Evolutionary conservation across 2,329 filamentous ascomycete genomes (phyloP).

Genomic region (Pseudogymnoascus sp.): DNA sequence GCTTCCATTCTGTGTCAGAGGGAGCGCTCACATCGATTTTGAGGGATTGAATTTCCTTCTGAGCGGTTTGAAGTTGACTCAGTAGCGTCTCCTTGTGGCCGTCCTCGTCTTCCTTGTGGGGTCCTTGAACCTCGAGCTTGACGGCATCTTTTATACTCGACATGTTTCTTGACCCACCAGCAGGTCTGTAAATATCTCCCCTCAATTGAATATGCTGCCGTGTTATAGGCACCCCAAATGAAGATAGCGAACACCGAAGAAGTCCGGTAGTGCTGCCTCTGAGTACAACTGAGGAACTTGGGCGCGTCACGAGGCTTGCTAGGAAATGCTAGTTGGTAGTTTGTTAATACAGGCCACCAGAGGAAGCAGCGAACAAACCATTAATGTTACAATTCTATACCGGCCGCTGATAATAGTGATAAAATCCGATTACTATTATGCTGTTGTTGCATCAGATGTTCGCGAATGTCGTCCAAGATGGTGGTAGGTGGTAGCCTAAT

Average conservation of each 20-base stretch:
- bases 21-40: background rate
- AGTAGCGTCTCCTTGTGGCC: background rate
- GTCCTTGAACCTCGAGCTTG: background rate
- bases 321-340: background rate
- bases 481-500: background rate
- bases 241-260: background rate
- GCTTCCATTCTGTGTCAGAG: background rate
- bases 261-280: background rate
- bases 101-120: background rate
- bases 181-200: background rate
- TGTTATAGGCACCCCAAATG: background rate
- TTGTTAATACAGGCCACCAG: background rate
- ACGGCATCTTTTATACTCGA: background rate
- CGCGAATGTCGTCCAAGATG: background rate
- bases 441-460: background rate
- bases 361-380: background rate
- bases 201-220: background rate
- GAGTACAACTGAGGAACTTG: background rate
- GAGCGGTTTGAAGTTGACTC: background rate
- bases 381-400: background rate
- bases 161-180: background rate
- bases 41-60: background rate
- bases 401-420: background rate
- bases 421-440: background rate
- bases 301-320: background rate